Evolutionary conservation across 2,329 filamentous ascomycete species (phyloP), one percentile per base, ranked within the genome.

Genomic region (Stylonectria norvegica): DNA sequence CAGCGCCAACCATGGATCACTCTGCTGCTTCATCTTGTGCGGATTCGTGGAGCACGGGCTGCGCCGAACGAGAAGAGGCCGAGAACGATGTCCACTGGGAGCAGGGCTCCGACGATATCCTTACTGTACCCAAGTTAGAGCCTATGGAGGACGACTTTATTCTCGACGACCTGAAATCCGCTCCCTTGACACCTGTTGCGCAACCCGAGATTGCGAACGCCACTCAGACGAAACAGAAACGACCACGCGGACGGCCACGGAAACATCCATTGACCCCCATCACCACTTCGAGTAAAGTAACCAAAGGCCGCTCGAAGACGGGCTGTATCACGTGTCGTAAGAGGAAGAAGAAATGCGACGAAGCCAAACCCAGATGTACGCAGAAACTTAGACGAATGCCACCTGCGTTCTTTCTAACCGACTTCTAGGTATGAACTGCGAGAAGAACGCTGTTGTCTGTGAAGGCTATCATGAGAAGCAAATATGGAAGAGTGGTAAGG

Each of bases 381-480:
- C n/a, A n/a, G n/a, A n/a, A n/a, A n/a, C n/a, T n/a, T n/a, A n/a
- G n/a, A n/a, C n/a, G n/a, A n/a, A n/a, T n/a, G n/a, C n/a, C n/a
- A n/a, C n/a, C n/a, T 31, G 16, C 12, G 18, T 15, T 19, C 16
- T 37, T 41, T 45, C 36, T 53, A 45, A 53, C 34, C 27, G 47
- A 55, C 19, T 62, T 49, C 41, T 42, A 89, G 85, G 86, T 55
- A 75, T 88, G 64, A 94, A 94, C 56, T 95, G 89, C 59, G 85
- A 93, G 66, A 95, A 95, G 73, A 95, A 95, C 61, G 88, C 89
- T 7, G 87, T 95, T 10, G 80, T 90, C 10, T 95, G 89, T 60
- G 89, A 95, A 65, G 89, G 89, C 10, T 95, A 95, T 59, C 86
- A 87, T 36, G 85, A 88, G 47, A 89, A 89, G 61, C 85, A 87